A percentile compares a stretch with the other conserved stretches of the same genome.
phyloP scores from a whole-genome alignment of 2,329 filamentous ascomycete genomes.

The Fusarium mangiferae region DNA sequence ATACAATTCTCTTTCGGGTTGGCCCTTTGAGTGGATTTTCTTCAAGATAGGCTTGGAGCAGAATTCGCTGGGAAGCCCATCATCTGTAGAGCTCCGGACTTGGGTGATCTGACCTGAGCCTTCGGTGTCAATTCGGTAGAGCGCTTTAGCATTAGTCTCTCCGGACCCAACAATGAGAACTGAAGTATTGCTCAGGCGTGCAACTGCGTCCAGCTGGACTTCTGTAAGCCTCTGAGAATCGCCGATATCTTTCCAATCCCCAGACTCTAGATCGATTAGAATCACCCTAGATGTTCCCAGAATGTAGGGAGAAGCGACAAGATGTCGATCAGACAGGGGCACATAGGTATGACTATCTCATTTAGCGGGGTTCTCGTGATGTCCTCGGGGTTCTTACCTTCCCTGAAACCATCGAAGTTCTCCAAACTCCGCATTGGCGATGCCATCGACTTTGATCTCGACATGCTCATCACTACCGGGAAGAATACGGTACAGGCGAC shows the following conservation, averaged over 20 bases:
- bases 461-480: slow-evolving; percentile 41
- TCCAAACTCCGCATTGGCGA: slow-evolving; percentile 56
- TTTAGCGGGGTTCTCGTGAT: not conserved
- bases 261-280: slow-evolving; percentile 51
- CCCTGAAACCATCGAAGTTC: slow-evolving; percentile 47
- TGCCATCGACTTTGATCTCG: slow-evolving; percentile 49
- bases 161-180: slow-evolving; percentile 54
- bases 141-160: slow-evolving; percentile 42
- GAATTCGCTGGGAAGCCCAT: slow-evolving; percentile 42
- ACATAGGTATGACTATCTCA: slow-evolving; percentile 52
- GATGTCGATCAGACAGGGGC: slow-evolving; percentile 48
- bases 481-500: slow-evolving; percentile 57
- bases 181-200: slow-evolving; percentile 47
- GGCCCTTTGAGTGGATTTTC: slow-evolving; percentile 46
- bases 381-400: slow-evolving; percentile 40
- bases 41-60: slow-evolving; percentile 51
- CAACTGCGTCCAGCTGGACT: slow-evolving; percentile 49
- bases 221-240: slow-evolving; percentile 46
- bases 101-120: slow-evolving; percentile 39
- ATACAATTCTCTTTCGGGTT: slow-evolving; percentile 49
- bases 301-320: slow-evolving; percentile 50
- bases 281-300: slow-evolving; percentile 51
- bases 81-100: slow-evolving; percentile 50
- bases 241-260: slow-evolving; percentile 47
- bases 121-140: slow-evolving; percentile 51